Percentiles rank a stretch among this genome's conserved stretches.
Conservation (phyloP, 148 eudicot species). For the Rhododendron henanense region DNA sequence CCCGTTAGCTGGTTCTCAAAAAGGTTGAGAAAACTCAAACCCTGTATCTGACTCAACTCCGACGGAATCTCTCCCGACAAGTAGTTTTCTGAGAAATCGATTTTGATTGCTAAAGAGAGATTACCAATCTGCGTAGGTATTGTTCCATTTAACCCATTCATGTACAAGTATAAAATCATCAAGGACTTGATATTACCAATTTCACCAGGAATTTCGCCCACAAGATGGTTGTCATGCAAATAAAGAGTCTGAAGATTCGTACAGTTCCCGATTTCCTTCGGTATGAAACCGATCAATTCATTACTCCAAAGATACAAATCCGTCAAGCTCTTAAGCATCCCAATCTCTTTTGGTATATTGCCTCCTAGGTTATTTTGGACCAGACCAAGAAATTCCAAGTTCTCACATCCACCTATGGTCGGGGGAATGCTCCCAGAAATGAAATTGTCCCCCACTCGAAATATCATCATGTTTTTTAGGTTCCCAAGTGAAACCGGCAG, state of each 20-base stretch:
- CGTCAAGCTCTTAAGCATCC: slow-evolving; percentile 56
- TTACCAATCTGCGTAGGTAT: slow-evolving; percentile 82
- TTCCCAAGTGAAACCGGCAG: slow-evolving; percentile 72
- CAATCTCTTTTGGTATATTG: slow-evolving; percentile 68
- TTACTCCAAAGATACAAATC: slow-evolving; percentile 75
- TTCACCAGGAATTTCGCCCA: slow-evolving; percentile 70
- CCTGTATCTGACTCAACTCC: slow-evolving; percentile 55
- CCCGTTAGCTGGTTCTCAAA: slow-evolving; percentile 76
- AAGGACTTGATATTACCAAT: slow-evolving; percentile 57
- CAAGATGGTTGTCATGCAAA: slow-evolving; percentile 73
- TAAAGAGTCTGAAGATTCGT: slow-evolving; percentile 68
- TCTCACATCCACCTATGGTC: slow-evolving; percentile 62
- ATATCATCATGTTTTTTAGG: slow-evolving; percentile 47
- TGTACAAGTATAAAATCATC: slow-evolving; percentile 54
- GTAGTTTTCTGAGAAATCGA: slow-evolving; percentile 80
- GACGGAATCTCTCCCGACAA: slow-evolving; percentile 72
- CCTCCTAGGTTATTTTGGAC: slow-evolving; percentile 73
- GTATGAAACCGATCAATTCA: slow-evolving; percentile 59
- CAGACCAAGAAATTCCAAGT: slow-evolving; percentile 63
- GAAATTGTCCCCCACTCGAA: slow-evolving; percentile 77
- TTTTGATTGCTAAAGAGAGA: slow-evolving; percentile 60
- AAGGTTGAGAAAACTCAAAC: slow-evolving; percentile 61
- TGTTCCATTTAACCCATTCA: slow-evolving; percentile 75
- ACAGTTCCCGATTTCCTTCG: slow-evolving; percentile 79
- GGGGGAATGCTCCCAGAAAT: slow-evolving; percentile 74